Evolutionary conservation across 345 rosid species (phyloP).

Genomic region (Populus ilicifolia): DNA sequence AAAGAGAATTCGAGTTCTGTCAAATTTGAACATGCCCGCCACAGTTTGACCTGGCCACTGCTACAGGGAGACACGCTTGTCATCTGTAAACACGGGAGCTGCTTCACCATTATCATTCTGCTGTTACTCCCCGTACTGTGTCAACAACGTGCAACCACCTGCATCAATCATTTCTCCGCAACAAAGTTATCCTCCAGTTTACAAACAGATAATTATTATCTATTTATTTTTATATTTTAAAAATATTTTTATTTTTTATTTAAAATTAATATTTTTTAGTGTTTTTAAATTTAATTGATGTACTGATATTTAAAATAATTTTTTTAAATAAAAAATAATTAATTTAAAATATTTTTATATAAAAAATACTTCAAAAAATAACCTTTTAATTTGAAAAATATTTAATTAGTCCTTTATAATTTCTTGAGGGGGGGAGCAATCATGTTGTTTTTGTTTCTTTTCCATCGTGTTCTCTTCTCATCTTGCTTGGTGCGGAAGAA

Average conservation of each 20-base stretch:
- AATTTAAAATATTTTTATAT: no score
- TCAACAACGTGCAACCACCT: conserved; percentile 18
- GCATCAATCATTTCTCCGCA: neutral
- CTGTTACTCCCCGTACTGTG: conserved; percentile 30
- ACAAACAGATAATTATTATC: no score
- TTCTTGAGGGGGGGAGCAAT: neutral
- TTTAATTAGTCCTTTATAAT: no score
- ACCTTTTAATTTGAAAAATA: neutral
- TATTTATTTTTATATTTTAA: no score
- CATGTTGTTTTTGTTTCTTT: neutral
- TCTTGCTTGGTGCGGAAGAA: no score
- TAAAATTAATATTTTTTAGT: no score
- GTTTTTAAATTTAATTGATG: no score
- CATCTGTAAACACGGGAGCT: neutral
- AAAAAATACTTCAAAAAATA: no score
- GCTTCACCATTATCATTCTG: neutral
- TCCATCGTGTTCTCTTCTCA: neutral
- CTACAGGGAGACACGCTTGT: neutral
- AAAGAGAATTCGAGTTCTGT: conserved; percentile 17
- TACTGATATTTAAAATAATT: no score
- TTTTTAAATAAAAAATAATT: no score
- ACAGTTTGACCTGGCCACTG: neutral
- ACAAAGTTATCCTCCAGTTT: neutral
- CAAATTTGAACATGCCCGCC: conserved; percentile 15
- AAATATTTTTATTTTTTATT: no score